A percentile compares a stretch with the other conserved stretches of the same genome.
Evolutionary conservation across 306 rosid species (phyloP).

Genomic region (Rosa persica): DNA sequence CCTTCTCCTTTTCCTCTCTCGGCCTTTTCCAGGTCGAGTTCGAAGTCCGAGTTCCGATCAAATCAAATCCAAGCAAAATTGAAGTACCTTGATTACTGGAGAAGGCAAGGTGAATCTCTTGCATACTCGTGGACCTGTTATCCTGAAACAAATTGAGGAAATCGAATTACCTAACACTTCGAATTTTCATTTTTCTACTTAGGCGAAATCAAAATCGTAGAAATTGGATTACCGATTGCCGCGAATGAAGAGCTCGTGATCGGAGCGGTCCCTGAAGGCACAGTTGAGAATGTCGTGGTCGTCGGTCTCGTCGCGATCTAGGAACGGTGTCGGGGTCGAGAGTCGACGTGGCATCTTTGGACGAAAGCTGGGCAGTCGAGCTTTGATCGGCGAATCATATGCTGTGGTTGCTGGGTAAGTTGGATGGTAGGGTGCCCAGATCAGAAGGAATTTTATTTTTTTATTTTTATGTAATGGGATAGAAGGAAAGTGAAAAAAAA

Average conservation of each 20-base stretch:
- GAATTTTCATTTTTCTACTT: slow-evolving; percentile 6
- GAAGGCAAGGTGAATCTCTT: slow-evolving; percentile 79
- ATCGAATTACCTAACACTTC: neutral
- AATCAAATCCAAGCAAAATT: slow-evolving; percentile 16
- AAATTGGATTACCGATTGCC: slow-evolving; percentile 60
- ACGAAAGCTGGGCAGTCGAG: too few relatives aligned
- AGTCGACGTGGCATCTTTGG: too few relatives aligned
- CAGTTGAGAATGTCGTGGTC: slow-evolving; percentile 44
- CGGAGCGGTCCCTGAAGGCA: slow-evolving; percentile 55
- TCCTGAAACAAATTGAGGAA: slow-evolving; percentile 43
- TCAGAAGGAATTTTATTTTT: too few relatives aligned
- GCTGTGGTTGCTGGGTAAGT: too few relatives aligned
- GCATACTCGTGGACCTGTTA: slow-evolving; percentile 80
- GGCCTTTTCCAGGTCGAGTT: too few relatives aligned
- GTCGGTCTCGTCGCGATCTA: slow-evolving; percentile 60
- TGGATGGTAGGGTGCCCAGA: too few relatives aligned
- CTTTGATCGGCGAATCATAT: too few relatives aligned
- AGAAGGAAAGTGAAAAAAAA: too few relatives aligned
- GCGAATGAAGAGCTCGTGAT: slow-evolving; percentile 84
- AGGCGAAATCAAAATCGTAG: slow-evolving; percentile 1
- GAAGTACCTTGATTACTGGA: slow-evolving; percentile 55
- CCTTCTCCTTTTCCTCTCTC: too few relatives aligned
- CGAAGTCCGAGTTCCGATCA: too few relatives aligned
- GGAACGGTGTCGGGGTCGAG: slow-evolving; percentile 64
- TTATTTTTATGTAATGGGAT: too few relatives aligned